Base-by-base conservation (phyloP, 176 grass and related monocot species). In the Phoenix roebelenii region DNA sequence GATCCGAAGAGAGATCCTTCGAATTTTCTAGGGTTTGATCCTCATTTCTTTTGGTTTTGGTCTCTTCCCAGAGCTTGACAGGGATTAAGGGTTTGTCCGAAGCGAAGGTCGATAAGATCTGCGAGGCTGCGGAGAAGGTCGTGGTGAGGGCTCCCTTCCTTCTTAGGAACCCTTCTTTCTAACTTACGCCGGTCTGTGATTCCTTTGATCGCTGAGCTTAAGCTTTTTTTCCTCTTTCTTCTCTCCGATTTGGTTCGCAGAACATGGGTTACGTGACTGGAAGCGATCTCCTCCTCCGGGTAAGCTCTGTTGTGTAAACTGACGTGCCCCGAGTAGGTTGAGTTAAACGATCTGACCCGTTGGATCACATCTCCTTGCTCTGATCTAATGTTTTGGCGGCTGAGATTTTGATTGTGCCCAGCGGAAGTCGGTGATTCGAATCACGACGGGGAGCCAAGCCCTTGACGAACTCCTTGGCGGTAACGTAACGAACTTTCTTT, bases 61-160 rank as follows among this genome's bases (percentile, higher is more conserved):
- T 23, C 55, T 7, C 28, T 71, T 61, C 1, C 26, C 74, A 90
- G 86, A 90, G 15, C 74, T 80, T 96, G 70, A 90, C 86, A 17
- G 80, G 86, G 63, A 96, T 96, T 56, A 88, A 96, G 81, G 91
- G 92, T 30, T 76, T 96, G 57, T 96, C 86, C 60, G 83, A 96
- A 75, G 83, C 92, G 44, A 96, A 88, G 61, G 83, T 90, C 55
- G 92, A 96, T 44, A 85, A 96, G 83, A 96, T 96, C 22, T 90
- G 69, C 3, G 81, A 90, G 70, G 87, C 92, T 57, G 87, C 83
- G 3, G 81, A 96, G 58, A 88, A 96, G 75, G 66, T 90, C 68
- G 80, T 96, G 83, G 87, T 96, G 63, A 49, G 28, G 20, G 25
- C 15, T 58, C 55, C 22, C 53, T 58, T 79, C 61, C 30, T 48